These are phyloP conservation scores for Xylariaceae sp. DNA, from an alignment of 2,329 filamentous ascomycete genomes.

Conservation along the genomic window DNA sequence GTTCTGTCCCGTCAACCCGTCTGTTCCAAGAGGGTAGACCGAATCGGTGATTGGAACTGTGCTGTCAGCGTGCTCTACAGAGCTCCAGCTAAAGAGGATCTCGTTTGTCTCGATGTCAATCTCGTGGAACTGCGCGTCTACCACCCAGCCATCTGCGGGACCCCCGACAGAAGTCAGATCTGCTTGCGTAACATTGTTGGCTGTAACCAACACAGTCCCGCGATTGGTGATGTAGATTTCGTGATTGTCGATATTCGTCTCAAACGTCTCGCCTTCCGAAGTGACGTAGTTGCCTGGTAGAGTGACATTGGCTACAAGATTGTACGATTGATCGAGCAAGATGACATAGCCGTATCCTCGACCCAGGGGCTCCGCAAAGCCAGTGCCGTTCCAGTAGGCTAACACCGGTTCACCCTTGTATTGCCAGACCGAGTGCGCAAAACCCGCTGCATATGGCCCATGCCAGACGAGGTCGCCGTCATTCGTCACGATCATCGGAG, in stretches of 20 bases:
- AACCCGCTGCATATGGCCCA: conserved; percentile 20
- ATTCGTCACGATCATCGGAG: conserved; percentile 5
- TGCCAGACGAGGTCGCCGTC: conserved; percentile 31
- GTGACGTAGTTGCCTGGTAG: conserved; percentile 15
- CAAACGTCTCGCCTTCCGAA: conserved; percentile 9
- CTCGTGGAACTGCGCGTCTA: conserved; percentile 40
- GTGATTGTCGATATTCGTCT: conserved; percentile 31
- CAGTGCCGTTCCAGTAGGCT: conserved; percentile 30
- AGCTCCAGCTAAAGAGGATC: conserved; percentile 41
- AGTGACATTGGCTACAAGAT: conserved; percentile 22
- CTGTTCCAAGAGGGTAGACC: conserved; percentile 19
- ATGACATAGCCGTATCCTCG: conserved; percentile 34
- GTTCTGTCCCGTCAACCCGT: conserved; percentile 12
- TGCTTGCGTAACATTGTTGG: conserved; percentile 29
- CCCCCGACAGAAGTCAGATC: conserved; percentile 35
- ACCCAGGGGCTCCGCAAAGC: conserved; percentile 24
- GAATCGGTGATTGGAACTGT: conserved; percentile 17
- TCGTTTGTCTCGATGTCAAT: conserved; percentile 40
- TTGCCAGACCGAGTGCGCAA: conserved; percentile 28
- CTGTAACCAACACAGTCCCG: conserved; percentile 30
- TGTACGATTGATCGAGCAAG: conserved; percentile 31
- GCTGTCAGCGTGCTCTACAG: conserved; percentile 37
- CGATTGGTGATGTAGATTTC: conserved; percentile 30
- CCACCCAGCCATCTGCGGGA: conserved; percentile 32
- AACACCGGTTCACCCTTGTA: conserved; percentile 32